These are phyloP conservation scores for Aureobasidium sp. DNA, from an alignment of 2,329 filamentous ascomycete genomes.

Conservation along the genomic window DNA sequence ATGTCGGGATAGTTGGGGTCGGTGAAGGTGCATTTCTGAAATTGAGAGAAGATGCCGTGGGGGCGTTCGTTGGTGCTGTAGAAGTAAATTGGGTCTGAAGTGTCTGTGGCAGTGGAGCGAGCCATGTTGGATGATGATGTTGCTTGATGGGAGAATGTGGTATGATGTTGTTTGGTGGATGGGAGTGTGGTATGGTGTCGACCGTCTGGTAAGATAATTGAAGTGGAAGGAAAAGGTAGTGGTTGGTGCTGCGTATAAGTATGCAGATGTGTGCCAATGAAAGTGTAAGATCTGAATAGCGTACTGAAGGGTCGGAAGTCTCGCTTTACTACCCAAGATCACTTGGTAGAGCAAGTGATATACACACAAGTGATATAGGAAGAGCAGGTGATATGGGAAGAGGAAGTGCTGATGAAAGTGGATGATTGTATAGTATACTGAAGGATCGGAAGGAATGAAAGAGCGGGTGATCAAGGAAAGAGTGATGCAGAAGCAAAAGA, in stretches of 20 bases:
- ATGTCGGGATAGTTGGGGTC: neutral
- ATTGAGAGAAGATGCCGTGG: slow-evolving; percentile 55
- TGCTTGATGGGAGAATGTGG: no score
- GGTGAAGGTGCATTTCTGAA: slow-evolving; percentile 35
- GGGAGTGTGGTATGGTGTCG: neutral
- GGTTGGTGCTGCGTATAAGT: neutral
- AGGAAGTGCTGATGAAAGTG: no score
- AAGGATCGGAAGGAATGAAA: no score
- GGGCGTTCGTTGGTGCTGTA: slow-evolving; percentile 33
- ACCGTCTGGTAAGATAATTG: neutral
- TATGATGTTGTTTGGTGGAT: neutral
- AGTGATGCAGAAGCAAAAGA: no score
- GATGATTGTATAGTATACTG: no score
- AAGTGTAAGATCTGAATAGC: no score
- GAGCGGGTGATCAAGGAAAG: no score
- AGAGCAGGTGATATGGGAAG: neutral
- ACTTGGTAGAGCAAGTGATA: no score
- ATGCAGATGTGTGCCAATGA: no score
- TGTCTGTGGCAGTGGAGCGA: neutral
- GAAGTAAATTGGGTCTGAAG: slow-evolving; percentile 25
- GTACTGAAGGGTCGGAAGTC: neutral
- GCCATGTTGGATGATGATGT: neutral
- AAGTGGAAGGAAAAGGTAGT: neutral
- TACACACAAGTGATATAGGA: neutral
- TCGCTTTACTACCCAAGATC: no score